Evolutionary conservation across 2,329 filamentous ascomycete genomes (phyloP).

Genomic region (Diplodia mutila): DNA sequence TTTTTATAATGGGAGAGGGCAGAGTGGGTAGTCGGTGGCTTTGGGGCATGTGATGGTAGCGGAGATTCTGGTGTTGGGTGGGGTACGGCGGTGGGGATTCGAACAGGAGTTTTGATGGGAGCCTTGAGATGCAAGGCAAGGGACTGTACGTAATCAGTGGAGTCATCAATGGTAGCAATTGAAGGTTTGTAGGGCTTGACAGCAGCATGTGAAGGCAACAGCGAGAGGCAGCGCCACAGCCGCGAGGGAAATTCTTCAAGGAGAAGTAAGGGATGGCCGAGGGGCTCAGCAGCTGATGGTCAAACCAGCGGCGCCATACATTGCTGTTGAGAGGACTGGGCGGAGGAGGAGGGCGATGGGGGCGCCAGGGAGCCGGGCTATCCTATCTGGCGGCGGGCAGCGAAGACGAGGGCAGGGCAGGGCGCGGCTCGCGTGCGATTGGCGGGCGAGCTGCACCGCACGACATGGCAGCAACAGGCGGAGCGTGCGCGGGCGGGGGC

Average conservation of each 20-base stretch:
- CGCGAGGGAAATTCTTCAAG: neutral
- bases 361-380: neutral
- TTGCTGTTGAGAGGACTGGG: neutral
- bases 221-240: constrained; percentile 5
- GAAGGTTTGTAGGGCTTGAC: neutral
- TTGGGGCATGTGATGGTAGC: constrained; percentile 1
- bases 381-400: neutral
- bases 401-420: neutral
- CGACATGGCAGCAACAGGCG: neutral
- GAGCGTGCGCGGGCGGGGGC: neutral
- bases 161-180: constrained; percentile 10
- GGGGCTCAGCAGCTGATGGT: neutral
- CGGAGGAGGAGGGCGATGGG: too few relatives aligned
- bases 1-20: constrained; percentile 2
- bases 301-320: neutral
- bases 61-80: constrained; percentile 8
- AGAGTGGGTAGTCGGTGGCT: neutral
- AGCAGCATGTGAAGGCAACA: constrained; percentile 7
- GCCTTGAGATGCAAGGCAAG: constrained; percentile 15
- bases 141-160: constrained; percentile 21
- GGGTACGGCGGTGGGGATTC: neutral
- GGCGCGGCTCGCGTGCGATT: neutral
- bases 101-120: constrained; percentile 15
- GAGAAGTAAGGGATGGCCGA: neutral
- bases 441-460: neutral